These are phyloP conservation scores for Solanum stenotomum DNA, from an alignment of 257 asterid genomes.

Conservation along the genomic window DNA sequence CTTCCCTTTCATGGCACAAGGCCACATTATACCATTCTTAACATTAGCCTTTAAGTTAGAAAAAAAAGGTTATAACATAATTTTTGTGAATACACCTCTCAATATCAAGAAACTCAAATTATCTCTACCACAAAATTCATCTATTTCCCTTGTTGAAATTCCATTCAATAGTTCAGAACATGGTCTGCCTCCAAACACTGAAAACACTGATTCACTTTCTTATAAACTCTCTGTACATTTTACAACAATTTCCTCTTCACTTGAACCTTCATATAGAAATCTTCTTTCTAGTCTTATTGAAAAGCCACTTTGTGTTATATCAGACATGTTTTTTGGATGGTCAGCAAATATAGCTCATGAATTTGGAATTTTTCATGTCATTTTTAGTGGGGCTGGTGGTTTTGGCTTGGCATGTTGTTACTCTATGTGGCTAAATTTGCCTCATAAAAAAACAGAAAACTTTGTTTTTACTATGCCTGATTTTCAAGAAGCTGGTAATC, in stretches of 20 bases:
- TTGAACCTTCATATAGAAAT: slow-evolving; percentile 22
- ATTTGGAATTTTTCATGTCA: slow-evolving; percentile 15
- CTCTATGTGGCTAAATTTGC: slow-evolving; percentile 14
- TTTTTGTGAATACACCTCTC: slow-evolving; percentile 22
- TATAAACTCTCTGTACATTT: slow-evolving; percentile 25
- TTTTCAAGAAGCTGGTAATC: slow-evolving; percentile 12
- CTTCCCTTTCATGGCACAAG: slow-evolving; percentile 22
- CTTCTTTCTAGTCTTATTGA: slow-evolving; percentile 9
- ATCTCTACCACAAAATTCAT: slow-evolving; percentile 10
- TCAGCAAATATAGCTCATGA: slow-evolving; percentile 22
- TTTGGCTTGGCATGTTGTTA: slow-evolving; percentile 21
- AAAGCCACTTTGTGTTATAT: slow-evolving; percentile 20
- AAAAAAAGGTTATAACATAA: slow-evolving; percentile 3
- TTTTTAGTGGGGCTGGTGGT: slow-evolving; percentile 23
- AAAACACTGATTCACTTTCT: slow-evolving; percentile 36
- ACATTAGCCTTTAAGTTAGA: slow-evolving; percentile 7
- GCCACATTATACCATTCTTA: slow-evolving; percentile 15
- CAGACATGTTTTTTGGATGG: slow-evolving; percentile 34
- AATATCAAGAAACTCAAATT: slow-evolving; percentile 34
- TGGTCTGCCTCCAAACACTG: slow-evolving; percentile 46
- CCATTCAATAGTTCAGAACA: slow-evolving; percentile 44
- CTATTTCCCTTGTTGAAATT: slow-evolving; percentile 30
- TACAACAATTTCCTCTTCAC: slow-evolving; percentile 16
- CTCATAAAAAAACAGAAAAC: slow-evolving; percentile 1
- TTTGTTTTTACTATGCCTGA: slow-evolving; percentile 12